A percentile compares a stretch with the other conserved stretches of the same genome.
Conservation (phyloP, 2,329 filamentous ascomycete species). For the Coleophoma eucalyptorum region DNA sequence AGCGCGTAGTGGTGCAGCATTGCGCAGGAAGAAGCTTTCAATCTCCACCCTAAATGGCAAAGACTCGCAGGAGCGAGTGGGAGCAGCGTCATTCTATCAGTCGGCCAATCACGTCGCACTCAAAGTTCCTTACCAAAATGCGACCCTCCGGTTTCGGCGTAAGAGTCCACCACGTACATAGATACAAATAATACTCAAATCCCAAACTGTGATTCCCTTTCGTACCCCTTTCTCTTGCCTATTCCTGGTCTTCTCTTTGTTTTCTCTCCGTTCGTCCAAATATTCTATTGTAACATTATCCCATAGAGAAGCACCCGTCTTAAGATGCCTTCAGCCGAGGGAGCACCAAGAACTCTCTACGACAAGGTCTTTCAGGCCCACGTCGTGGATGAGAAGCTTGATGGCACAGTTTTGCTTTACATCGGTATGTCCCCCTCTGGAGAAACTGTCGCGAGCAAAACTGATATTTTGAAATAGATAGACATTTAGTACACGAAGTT, state of each 20-base stretch:
- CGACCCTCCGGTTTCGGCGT: background rate
- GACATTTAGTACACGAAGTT: conserved; percentile 97
- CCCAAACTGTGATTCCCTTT: background rate
- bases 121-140: too few species aligned
- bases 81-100: too few species aligned
- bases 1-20: too few species aligned
- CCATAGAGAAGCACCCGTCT: conserved; percentile 1
- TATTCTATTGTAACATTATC: background rate
- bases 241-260: too few species aligned
- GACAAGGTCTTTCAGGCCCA: conserved; percentile 97
- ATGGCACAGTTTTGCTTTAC: conserved; percentile 89
- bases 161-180: background rate
- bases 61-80: too few species aligned
- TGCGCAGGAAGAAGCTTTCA: too few species aligned
- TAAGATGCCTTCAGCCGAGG: conserved; percentile 73
- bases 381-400: conserved; percentile 90
- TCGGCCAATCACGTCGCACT: too few species aligned
- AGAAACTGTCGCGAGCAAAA: background rate
- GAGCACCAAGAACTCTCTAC: conserved; percentile 80
- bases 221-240: background rate
- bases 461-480: conserved; percentile 49
- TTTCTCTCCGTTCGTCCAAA: too few species aligned
- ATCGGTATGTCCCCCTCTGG: conserved; percentile 64
- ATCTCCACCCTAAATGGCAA: too few species aligned
- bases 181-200: background rate